Base-by-base conservation (phyloP, 768 basidiomycete species). In the Dictyophora rubrovolvata region DNA sequence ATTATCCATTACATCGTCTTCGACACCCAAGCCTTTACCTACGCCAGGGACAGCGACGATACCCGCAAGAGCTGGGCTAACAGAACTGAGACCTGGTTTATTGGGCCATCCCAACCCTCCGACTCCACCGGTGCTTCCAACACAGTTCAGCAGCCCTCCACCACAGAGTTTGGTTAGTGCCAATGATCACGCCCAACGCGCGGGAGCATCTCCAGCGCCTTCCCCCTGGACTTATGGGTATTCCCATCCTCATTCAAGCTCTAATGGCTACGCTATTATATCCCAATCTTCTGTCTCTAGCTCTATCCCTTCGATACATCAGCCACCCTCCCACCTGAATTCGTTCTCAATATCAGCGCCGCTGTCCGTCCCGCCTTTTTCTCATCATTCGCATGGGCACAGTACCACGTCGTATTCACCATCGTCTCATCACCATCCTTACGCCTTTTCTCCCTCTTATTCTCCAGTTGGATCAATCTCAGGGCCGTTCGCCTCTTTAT, bases 91-190 rank as follows among this genome's bases (percentile, higher is more conserved):
- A 20, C 57, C 57, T 17, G 57, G 57, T 17, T 28, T 59, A 16
- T 48, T 59, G 1, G 57, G 57, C 1, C 57, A 59, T 28, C 57
- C 57, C 20, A 59, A 59, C 18, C 57, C 57, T 42, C 42, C 42
- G 42, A 14, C 5, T 42, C 12, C 42, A n/a, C n/a, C 42, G 42
- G 10, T 12, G n/a, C 42, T 42, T 12, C 42, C n/a, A 9, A 42
- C 42, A 42, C 12, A n/a, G n/a, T n/a, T n/a, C n/a, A n/a, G n/a
- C n/a, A n/a, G n/a, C 12, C 10, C 42, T 42, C n/a, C 11, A 12
- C 4, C 12, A 42, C 42, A n/a, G 42, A 42, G 42, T 12, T 3
- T 28, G 42, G 42, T 42, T 42, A 14, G n/a, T 42, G 28, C 28
- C 28, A 28, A 28, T 7, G 28, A 28, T 28, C 28, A 28, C 2